phyloP scores from a whole-genome alignment of 192 early-diverging fungal genomes.

The Backusella sp. region DNA sequence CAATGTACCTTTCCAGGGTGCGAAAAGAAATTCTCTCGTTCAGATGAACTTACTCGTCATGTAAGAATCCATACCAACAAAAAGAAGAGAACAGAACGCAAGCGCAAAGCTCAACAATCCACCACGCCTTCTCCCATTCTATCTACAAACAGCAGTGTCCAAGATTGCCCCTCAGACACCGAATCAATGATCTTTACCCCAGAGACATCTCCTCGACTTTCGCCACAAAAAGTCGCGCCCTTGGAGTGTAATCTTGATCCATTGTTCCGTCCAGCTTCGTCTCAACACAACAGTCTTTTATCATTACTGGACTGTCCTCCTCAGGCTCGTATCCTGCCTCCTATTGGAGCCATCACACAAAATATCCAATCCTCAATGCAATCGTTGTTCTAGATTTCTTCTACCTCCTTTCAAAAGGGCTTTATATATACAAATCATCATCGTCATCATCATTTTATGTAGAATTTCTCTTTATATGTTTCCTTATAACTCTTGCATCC shows the following conservation, averaged over 20 bases:
- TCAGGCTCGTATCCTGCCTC: constrained; percentile 33
- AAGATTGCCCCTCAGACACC: constrained; percentile 12
- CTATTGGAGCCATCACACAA: constrained; percentile 14
- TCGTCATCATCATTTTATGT: background rate
- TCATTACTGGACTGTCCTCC: constrained; percentile 34
- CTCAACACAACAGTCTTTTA: constrained; percentile 13
- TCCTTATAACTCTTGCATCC: no score
- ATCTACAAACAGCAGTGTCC: constrained; percentile 35
- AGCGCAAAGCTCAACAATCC: constrained; percentile 11
- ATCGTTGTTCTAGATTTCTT: background rate
- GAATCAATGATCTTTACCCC: constrained; percentile 45
- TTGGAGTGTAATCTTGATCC: constrained; percentile 32
- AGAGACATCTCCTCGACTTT: constrained; percentile 43
- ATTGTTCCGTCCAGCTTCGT: background rate
- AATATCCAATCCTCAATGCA: background rate
- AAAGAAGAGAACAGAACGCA: constrained; percentile 39
- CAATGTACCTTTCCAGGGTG: constrained; percentile 75
- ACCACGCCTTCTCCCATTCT: constrained; percentile 33
- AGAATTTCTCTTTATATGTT: no score
- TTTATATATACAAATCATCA: background rate
- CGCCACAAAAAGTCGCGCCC: constrained; percentile 23
- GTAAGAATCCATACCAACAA: constrained; percentile 53
- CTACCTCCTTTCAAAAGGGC: background rate
- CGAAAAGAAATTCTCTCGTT: constrained; percentile 76
- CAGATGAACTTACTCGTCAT: constrained; percentile 80